phyloP scores from a whole-genome alignment of 768 basidiomycete species.

The Hemileccinum impolitum region DNA sequence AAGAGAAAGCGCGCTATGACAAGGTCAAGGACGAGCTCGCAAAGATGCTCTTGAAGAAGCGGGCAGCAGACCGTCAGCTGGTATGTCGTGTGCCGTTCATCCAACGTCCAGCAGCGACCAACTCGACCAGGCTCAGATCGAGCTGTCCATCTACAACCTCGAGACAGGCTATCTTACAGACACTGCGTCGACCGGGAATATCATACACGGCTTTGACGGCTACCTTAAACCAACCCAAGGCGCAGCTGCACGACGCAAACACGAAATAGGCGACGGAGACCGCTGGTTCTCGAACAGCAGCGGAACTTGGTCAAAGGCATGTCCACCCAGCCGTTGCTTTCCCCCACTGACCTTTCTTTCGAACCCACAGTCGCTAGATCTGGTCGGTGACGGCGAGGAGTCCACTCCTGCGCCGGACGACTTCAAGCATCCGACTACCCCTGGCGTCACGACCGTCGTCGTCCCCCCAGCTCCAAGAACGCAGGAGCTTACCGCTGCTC shows the following conservation, averaged over 20 bases:
- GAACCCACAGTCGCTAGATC: constrained; percentile 73
- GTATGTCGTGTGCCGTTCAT: constrained; percentile 37
- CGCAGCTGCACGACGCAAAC: constrained; percentile 51
- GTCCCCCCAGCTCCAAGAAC: constrained; percentile 69
- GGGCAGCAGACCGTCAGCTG: constrained; percentile 72
- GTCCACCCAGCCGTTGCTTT: constrained; percentile 3
- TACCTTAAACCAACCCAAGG: constrained; percentile 75
- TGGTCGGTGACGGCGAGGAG: constrained; percentile 67
- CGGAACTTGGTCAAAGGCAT: constrained; percentile 69
- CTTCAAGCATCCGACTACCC: constrained; percentile 60
- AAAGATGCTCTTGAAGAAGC: constrained; percentile 70
- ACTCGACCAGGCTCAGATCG: constrained; percentile 60
- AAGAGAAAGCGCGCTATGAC: constrained; percentile 72
- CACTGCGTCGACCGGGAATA: constrained; percentile 81
- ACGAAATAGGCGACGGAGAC: constrained; percentile 74
- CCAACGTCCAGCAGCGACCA: not conserved
- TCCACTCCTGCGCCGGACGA: constrained; percentile 63
- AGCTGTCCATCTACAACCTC: constrained; percentile 74
- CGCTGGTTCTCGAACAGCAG: constrained; percentile 83
- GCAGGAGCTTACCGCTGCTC: constrained; percentile 66
- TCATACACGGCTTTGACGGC: constrained; percentile 83
- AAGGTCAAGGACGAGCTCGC: constrained; percentile 70
- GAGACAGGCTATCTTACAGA: constrained; percentile 77
- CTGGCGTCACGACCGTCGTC: constrained; percentile 72
- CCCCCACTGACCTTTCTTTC: constrained; percentile 7